Percentiles rank a stretch among this genome's conserved stretches.
These are phyloP conservation scores for Penicillium salamii DNA, from an alignment of 495 filamentous ascomycete species.

Conservation along the genomic window DNA sequence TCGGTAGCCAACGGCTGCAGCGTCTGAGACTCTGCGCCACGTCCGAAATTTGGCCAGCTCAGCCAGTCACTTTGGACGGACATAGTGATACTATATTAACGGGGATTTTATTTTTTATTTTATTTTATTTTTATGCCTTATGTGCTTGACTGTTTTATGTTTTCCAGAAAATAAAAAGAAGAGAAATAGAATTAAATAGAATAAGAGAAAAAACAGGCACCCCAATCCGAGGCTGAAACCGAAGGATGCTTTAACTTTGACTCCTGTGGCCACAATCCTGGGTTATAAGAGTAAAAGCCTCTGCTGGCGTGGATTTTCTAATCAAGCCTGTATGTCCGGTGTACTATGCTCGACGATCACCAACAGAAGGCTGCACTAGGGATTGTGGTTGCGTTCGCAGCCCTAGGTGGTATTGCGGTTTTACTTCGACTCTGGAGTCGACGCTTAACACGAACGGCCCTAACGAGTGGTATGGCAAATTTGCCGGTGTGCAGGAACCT, in stretches of 20 bases:
- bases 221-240: neutral
- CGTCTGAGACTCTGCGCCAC: too few species aligned
- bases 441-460: constrained; percentile 32
- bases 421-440: constrained; percentile 42
- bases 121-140: too few species aligned
- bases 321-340: neutral
- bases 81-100: too few species aligned
- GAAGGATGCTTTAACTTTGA: neutral
- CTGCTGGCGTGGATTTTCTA: neutral
- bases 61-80: too few species aligned
- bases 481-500: constrained; percentile 8
- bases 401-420: constrained; percentile 42
- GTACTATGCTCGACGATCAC: constrained; percentile 19
- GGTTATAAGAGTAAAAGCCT: neutral
- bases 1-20: too few species aligned
- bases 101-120: too few species aligned
- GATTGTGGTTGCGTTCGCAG: constrained; percentile 46
- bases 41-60: too few species aligned
- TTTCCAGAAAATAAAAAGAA: too few species aligned
- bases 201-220: too few species aligned
- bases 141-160: too few species aligned
- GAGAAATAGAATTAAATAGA: too few species aligned
- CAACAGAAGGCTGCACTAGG: constrained; percentile 42
- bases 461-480: constrained; percentile 21
- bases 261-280: neutral